Conservation (phyloP, 805 yeast genomes). For the Nakazawaea ishiwadae region DNA sequence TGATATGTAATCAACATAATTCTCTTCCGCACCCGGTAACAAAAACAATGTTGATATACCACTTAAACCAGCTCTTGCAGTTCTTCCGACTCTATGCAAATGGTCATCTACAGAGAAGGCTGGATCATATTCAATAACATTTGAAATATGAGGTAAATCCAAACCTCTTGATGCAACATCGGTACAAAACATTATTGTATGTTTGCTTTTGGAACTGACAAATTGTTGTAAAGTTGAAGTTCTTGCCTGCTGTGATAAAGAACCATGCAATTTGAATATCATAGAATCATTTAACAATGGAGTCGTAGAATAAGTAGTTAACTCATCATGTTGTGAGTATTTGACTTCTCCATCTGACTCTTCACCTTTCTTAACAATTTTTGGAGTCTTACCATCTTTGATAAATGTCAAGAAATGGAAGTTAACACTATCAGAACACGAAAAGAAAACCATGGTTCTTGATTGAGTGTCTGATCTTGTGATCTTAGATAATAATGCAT, state of each 20-base stretch:
- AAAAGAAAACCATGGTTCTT: conserved; percentile 78
- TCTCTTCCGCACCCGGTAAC: conserved; percentile 88
- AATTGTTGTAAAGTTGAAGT: conserved; percentile 70
- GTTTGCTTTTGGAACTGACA: conserved; percentile 36
- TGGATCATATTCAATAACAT: conserved; percentile 91
- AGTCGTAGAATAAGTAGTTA: conserved; percentile 43
- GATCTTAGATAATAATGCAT: conserved; percentile 56
- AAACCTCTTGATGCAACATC: conserved; percentile 98
- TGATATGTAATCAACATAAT: conserved; percentile 60
- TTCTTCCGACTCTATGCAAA: conserved; percentile 93
- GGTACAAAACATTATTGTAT: conserved; percentile 80
- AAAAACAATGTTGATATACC: conserved; percentile 79
- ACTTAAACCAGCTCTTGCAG: conserved; percentile 92
- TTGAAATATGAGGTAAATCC: conserved; percentile 81
- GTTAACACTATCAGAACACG: conserved; percentile 96
- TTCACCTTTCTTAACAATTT: conserved; percentile 24
- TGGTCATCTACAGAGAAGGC: conserved; percentile 94
- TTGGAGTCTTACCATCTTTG: conserved; percentile 41
- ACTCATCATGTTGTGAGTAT: conserved; percentile 22
- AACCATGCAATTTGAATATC: conserved; percentile 81
- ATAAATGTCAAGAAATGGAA: conserved; percentile 80
- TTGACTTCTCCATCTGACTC: conserved; percentile 12
- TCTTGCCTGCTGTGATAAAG: conserved; percentile 79
- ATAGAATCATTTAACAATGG: conserved; percentile 47
- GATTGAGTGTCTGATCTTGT: conserved; percentile 27